Percentiles rank a stretch among this genome's conserved stretches.
These are phyloP conservation scores for Collybia nuda DNA, from an alignment of 768 basidiomycete genomes.

Conservation along the genomic window DNA sequence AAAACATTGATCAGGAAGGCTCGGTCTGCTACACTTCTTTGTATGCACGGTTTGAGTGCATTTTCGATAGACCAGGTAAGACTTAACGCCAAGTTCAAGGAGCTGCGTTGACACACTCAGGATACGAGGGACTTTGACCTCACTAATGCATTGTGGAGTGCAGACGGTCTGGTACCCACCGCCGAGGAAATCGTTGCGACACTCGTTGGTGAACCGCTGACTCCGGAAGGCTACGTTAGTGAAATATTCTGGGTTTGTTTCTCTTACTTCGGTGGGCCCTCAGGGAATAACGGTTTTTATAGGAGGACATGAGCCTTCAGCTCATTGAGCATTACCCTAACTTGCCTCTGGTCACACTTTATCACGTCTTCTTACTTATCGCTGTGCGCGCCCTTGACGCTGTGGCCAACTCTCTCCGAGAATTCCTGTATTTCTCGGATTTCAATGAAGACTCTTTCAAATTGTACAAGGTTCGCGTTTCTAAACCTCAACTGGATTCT, in stretches of 20 bases:
- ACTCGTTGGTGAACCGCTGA: not conserved
- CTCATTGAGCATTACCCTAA: no score
- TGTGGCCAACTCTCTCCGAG: not conserved
- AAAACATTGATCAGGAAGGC: not conserved
- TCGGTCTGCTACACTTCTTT: not conserved
- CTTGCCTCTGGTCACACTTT: no score
- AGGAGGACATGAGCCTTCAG: no score
- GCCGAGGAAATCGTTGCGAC: not conserved
- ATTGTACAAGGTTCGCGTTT: not conserved
- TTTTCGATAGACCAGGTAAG: not conserved
- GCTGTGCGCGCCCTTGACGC: not conserved
- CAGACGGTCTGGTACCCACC: not conserved
- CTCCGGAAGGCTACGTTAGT: not conserved
- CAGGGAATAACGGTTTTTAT: no score
- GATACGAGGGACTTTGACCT: not conserved
- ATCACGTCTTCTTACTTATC: not conserved
- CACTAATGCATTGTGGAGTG: not conserved
- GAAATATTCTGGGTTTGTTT: not conserved
- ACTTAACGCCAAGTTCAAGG: not conserved
- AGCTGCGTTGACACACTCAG: not conserved
- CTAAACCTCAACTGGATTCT: no score
- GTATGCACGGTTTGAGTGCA: conserved; percentile 3
- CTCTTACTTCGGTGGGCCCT: not conserved
- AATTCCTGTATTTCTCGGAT: not conserved
- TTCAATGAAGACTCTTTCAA: not conserved